Percentiles rank a stretch among this genome's conserved stretches.
These are phyloP conservation scores for Pseudopyricularia cyperi DNA, from an alignment of 2,329 filamentous ascomycete genomes.

Conservation along the genomic window DNA sequence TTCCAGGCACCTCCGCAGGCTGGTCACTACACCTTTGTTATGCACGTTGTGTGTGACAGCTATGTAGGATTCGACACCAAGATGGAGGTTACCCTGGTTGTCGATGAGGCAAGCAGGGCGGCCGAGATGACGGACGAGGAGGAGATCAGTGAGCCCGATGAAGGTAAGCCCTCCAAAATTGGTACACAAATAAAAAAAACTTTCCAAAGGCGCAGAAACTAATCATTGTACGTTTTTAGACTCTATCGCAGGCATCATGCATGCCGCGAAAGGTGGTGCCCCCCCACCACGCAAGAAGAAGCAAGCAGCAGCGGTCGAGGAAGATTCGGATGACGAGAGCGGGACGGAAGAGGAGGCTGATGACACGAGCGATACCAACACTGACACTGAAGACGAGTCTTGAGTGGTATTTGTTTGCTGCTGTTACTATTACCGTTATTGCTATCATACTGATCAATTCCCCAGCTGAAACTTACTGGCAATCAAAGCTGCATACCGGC, in stretches of 20 bases:
- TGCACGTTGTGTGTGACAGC: slow-evolving; percentile 88
- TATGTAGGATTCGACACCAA: slow-evolving; percentile 91
- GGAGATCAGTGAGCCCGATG: slow-evolving; percentile 94
- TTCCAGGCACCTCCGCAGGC: slow-evolving; percentile 89
- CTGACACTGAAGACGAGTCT: slow-evolving; percentile 49
- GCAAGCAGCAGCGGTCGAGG: slow-evolving; percentile 34
- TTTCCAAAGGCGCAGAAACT: slow-evolving; percentile 7
- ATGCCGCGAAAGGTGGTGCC: slow-evolving; percentile 62
- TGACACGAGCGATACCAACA: slow-evolving; percentile 56
- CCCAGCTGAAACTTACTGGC: not conserved
- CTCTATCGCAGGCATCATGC: slow-evolving; percentile 84
- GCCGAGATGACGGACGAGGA: slow-evolving; percentile 72
- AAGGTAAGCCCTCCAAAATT: slow-evolving; percentile 59
- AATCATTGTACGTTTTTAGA: slow-evolving; percentile 35
- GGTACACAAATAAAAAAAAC: too few species aligned
- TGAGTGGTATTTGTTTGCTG: too few species aligned
- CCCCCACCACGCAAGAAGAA: slow-evolving; percentile 29
- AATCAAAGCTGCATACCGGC: too few species aligned
- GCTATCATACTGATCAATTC: not conserved
- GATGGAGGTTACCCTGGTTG: slow-evolving; percentile 76
- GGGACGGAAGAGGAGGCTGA: slow-evolving; percentile 62
- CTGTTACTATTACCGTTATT: too few species aligned
- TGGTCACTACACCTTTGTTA: slow-evolving; percentile 86
- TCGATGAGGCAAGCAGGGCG: slow-evolving; percentile 81
- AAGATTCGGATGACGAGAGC: slow-evolving; percentile 67